A percentile compares a stretch with the other conserved stretches of the same genome.
Conservation (phyloP, 805 yeast species). For the Clavispora asparagi region DNA sequence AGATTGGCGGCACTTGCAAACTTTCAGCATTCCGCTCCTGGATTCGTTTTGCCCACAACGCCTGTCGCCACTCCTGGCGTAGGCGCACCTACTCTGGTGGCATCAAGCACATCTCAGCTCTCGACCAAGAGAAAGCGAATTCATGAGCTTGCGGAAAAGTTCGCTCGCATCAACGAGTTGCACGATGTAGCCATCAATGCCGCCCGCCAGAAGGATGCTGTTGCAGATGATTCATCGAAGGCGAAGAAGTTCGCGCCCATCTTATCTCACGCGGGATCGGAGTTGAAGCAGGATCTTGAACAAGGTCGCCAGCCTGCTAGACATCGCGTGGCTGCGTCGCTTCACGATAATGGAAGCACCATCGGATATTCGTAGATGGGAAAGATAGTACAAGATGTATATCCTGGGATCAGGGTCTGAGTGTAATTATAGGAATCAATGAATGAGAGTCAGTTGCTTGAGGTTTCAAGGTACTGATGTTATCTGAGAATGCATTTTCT, state of each 20-base stretch:
- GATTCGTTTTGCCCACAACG: conserved; percentile 7
- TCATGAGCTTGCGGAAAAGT: conserved; percentile 38
- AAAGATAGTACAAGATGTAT: not conserved
- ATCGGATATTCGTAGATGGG: not conserved
- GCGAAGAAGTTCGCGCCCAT: not conserved
- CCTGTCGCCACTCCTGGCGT: conserved; percentile 12
- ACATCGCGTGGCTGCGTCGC: not conserved
- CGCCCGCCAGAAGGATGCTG: conserved; percentile 2
- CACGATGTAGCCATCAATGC: conserved; percentile 17
- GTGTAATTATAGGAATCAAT: too few relatives aligned
- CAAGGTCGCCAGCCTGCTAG: not conserved
- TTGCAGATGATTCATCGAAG: not conserved
- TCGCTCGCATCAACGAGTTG: conserved; percentile 30
- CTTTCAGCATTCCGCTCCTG: conserved; percentile 28
- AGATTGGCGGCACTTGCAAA: conserved; percentile 49
- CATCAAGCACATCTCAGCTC: conserved; percentile 18
- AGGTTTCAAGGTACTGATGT: too few relatives aligned
- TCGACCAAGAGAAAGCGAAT: conserved; percentile 35
- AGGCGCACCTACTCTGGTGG: conserved; percentile 15
- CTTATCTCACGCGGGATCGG: not conserved
- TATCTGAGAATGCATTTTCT: too few relatives aligned
- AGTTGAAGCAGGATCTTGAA: not conserved
- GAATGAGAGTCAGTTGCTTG: too few relatives aligned
- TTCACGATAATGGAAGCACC: not conserved
- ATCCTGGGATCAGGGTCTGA: too few relatives aligned